A percentile compares a stretch with the other conserved stretches of the same genome.
These are phyloP conservation scores for Vairimorpha ceranae DNA, from an alignment of 371 early-diverging fungal genomes.

Conservation along the genomic window DNA sequence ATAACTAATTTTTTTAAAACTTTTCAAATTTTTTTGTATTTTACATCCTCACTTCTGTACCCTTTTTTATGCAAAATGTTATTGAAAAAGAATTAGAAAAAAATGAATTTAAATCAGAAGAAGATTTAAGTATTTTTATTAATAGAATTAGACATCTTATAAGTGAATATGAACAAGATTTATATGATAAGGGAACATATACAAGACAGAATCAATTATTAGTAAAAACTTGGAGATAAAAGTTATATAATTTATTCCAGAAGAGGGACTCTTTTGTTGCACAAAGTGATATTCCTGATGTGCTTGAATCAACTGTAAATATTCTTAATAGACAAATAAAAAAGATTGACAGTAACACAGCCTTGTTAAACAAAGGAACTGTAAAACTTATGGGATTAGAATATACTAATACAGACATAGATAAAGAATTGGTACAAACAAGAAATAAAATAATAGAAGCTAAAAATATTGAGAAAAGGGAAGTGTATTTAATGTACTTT, in stretches of 20 bases:
- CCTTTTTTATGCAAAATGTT: constrained; percentile 10
- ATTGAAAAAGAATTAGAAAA: constrained; percentile 24
- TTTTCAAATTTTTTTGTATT: no score
- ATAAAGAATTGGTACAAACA: constrained; percentile 41
- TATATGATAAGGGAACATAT: constrained; percentile 36
- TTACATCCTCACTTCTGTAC: no score
- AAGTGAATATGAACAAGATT: constrained; percentile 32
- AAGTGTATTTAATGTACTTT: constrained; percentile 16
- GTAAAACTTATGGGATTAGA: constrained; percentile 53
- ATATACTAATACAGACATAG: constrained; percentile 56
- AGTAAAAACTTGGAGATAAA: constrained; percentile 25
- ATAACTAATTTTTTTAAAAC: no score
- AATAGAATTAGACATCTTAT: constrained; percentile 7
- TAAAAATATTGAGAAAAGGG: constrained; percentile 35
- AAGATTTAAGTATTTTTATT: constrained; percentile 7
- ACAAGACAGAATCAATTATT: not conserved
- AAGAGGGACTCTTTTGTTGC: not conserved
- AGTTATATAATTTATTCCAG: not conserved
- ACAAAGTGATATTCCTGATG: constrained; percentile 23
- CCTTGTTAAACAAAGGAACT: constrained; percentile 32
- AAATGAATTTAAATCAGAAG: constrained; percentile 23
- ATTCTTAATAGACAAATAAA: constrained; percentile 52
- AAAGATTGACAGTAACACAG: constrained; percentile 51
- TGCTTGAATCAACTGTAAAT: constrained; percentile 46
- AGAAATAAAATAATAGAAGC: constrained; percentile 35